These are phyloP conservation scores for Boletus sp. DNA, from an alignment of 768 basidiomycete species.

Conservation along the genomic window DNA sequence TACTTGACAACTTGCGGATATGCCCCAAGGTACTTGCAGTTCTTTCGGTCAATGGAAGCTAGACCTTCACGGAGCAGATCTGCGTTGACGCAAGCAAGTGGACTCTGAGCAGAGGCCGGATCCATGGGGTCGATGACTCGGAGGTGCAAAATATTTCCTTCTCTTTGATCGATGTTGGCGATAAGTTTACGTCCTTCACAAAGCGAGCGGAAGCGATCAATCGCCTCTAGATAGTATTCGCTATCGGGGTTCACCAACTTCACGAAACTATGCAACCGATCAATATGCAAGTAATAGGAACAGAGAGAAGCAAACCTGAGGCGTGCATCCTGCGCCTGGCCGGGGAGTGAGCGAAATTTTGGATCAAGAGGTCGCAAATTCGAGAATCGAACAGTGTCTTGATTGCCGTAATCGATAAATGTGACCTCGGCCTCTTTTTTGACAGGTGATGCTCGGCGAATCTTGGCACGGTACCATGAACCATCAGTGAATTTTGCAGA, in stretches of 20 bases:
- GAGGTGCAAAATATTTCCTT: conserved; percentile 76
- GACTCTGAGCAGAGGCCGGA: conserved; percentile 63
- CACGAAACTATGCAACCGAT: conserved; percentile 61
- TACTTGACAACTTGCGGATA: conserved; percentile 70
- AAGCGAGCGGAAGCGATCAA: conserved; percentile 80
- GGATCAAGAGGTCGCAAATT: conserved; percentile 86
- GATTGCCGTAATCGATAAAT: conserved; percentile 96
- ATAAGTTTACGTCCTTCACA: conserved; percentile 95
- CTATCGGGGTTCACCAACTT: conserved; percentile 76
- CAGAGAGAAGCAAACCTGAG: conserved; percentile 55
- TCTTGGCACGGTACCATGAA: conserved; percentile 93
- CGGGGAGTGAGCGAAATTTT: conserved; percentile 85
- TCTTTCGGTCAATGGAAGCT: conserved; percentile 75
- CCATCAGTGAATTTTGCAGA: conserved; percentile 95
- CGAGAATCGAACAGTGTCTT: conserved; percentile 81
- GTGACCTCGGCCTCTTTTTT: conserved; percentile 95
- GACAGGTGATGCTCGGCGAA: conserved; percentile 78
- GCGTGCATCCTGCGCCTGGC: conserved; percentile 93
- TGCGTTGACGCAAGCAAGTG: conserved; percentile 80
- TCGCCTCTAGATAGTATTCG: conserved; percentile 84
- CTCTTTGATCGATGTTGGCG: conserved; percentile 90
- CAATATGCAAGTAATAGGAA: neutral
- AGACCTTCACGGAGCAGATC: conserved; percentile 88
- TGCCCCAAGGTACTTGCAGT: conserved; percentile 65
- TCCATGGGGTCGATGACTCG: conserved; percentile 90